A percentile compares a stretch with the other conserved stretches of the same genome.
Evolutionary conservation across 768 basidiomycete species (phyloP).

Genomic region (Tulasnella sp.): DNA sequence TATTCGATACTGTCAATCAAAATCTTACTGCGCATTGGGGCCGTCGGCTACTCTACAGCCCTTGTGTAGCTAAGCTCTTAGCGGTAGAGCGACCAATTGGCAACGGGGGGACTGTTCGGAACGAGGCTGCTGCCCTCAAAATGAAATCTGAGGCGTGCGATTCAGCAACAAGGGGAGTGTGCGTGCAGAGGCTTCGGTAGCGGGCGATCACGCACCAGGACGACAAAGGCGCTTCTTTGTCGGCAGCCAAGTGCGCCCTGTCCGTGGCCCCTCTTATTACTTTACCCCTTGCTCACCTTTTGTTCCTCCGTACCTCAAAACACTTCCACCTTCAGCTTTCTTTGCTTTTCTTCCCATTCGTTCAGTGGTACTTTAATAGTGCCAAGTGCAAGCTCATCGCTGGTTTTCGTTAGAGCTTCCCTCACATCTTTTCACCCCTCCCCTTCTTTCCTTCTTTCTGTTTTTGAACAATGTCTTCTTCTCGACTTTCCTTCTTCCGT

Average conservation of each 20-base stretch:
- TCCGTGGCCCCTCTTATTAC: background rate
- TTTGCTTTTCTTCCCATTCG: background rate
- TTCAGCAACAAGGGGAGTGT: background rate
- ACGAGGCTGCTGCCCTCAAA: background rate
- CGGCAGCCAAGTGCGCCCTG: background rate
- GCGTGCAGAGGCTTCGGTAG: background rate
- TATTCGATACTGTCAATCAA: no score
- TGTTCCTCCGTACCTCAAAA: background rate
- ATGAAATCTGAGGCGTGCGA: background rate
- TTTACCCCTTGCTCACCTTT: slow-evolving; percentile 6
- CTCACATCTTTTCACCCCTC: background rate
- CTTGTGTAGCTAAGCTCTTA: no score
- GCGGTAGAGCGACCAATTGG: no score
- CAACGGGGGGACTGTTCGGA: background rate
- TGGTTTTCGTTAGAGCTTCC: background rate
- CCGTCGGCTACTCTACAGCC: no score
- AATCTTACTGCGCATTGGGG: no score
- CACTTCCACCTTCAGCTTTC: background rate
- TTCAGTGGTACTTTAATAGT: slow-evolving; percentile 2
- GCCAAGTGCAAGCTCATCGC: background rate
- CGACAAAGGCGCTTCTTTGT: slow-evolving; percentile 15
- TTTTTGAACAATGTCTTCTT: background rate
- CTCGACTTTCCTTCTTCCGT: background rate
- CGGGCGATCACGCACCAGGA: background rate
- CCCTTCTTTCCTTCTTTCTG: background rate